Evolutionary conservation across 768 basidiomycete genomes (phyloP).

Genomic region (Clavulina sp.): DNA sequence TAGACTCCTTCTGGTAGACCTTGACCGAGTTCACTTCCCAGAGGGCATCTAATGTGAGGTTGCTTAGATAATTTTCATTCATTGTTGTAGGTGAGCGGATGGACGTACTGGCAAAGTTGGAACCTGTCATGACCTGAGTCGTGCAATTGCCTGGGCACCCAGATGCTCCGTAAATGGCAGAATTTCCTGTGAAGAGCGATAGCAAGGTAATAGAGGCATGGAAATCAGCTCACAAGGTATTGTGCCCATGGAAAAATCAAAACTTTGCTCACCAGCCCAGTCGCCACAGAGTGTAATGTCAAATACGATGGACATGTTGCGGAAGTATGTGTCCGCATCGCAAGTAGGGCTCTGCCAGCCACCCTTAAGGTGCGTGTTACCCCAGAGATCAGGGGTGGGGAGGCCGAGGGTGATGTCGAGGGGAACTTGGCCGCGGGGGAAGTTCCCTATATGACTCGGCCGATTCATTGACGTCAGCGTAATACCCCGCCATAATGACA

Average conservation of each 20-base stretch:
- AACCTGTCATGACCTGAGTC: slow-evolving; percentile 3
- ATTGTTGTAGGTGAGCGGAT: too few relatives aligned
- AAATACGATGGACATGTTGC: slow-evolving; percentile 8
- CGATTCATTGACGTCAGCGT: not conserved
- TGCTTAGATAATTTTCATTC: too few relatives aligned
- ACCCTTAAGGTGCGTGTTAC: not conserved
- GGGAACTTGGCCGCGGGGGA: slow-evolving; percentile 8
- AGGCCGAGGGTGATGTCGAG: slow-evolving; percentile 4
- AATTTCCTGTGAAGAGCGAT: too few relatives aligned
- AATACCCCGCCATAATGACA: not conserved
- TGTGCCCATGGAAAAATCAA: too few relatives aligned
- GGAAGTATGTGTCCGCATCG: slow-evolving; percentile 6
- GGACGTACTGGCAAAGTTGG: slow-evolving; percentile 8
- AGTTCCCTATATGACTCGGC: slow-evolving; percentile 9
- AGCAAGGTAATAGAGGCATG: too few relatives aligned
- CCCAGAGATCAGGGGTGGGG: slow-evolving; percentile 8
- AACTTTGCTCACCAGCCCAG: slow-evolving; percentile 12
- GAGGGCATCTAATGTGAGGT: slow-evolving; percentile 1
- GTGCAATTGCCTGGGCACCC: slow-evolving; percentile 10
- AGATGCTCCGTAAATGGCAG: slow-evolving; percentile 8
- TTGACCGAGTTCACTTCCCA: not conserved
- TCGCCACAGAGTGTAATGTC: slow-evolving; percentile 12
- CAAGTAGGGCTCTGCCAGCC: slow-evolving; percentile 2
- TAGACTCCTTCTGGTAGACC: not conserved
- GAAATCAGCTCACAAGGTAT: too few relatives aligned